phyloP scores from a whole-genome alignment of 805 yeast species.

The Monosporozyma unispora region DNA sequence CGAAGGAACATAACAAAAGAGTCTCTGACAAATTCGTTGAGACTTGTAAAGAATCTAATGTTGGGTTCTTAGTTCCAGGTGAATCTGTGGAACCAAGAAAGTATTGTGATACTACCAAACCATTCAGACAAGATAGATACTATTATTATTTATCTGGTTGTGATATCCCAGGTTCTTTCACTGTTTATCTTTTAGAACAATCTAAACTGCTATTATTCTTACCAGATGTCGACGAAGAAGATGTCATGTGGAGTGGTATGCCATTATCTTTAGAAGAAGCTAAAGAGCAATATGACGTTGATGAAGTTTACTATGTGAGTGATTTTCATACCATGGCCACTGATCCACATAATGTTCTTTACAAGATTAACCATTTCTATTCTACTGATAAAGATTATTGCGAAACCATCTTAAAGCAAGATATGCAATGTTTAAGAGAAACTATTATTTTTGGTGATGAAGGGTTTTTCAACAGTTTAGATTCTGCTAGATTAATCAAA shows the following conservation, averaged over 20 bases:
- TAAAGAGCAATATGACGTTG: conserved; percentile 59
- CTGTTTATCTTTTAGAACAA: conserved; percentile 44
- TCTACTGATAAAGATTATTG: conserved; percentile 49
- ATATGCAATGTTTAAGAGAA: neutral
- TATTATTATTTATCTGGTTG: conserved; percentile 83
- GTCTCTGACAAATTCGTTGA: conserved; percentile 26
- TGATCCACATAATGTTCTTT: neutral
- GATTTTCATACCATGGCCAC: conserved; percentile 31
- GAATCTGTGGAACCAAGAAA: conserved; percentile 50
- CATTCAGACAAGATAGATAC: conserved; percentile 83
- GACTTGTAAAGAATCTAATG: conserved; percentile 25
- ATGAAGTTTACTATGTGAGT: conserved; percentile 59
- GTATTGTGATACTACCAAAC: conserved; percentile 70
- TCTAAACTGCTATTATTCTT: conserved; percentile 64
- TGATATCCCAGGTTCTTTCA: conserved; percentile 66
- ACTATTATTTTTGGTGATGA: conserved; percentile 35
- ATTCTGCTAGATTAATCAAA: conserved; percentile 78
- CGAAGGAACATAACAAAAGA: conserved; percentile 60
- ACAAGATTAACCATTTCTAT: conserved; percentile 11
- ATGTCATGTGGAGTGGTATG: conserved; percentile 92
- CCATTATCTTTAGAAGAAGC: conserved; percentile 70
- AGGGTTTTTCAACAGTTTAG: conserved; percentile 62
- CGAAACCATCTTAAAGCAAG: neutral
- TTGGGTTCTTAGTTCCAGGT: conserved; percentile 53
- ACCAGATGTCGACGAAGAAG: conserved; percentile 80